A percentile compares a stretch with the other conserved stretches of the same genome.
Conservation (phyloP, 495 filamentous ascomycete species). For the Jackrogersella multiformis region DNA sequence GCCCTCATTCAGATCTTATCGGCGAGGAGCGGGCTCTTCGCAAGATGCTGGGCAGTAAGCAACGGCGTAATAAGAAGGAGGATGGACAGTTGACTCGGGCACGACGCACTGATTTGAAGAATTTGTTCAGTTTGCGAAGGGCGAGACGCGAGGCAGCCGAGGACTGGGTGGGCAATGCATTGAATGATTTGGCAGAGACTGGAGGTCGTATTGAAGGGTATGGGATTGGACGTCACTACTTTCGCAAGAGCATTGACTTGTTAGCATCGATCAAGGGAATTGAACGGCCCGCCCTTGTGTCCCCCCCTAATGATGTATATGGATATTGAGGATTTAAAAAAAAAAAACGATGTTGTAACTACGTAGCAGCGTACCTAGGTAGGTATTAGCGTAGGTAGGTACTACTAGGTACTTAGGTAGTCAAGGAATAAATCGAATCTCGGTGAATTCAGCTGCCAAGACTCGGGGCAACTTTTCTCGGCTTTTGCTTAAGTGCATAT, state of each 20-base stretch:
- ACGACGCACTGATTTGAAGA: not conserved
- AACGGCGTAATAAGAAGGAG: not conserved
- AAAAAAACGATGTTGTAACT: too few relatives aligned
- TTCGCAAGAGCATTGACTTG: not conserved
- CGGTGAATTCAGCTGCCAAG: too few relatives aligned
- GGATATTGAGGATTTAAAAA: too few relatives aligned
- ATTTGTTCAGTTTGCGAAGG: not conserved
- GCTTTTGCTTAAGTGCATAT: too few relatives aligned
- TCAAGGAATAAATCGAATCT: too few relatives aligned
- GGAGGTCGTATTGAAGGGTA: not conserved
- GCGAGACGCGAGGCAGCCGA: not conserved
- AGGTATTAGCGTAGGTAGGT: too few relatives aligned
- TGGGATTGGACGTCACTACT: not conserved
- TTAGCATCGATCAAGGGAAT: not conserved
- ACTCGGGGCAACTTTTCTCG: too few relatives aligned
- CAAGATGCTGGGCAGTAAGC: not conserved
- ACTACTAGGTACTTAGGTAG: too few relatives aligned
- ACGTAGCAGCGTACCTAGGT: too few relatives aligned
- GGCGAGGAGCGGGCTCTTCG: not conserved
- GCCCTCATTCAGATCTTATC: not conserved
- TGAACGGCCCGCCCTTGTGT: not conserved
- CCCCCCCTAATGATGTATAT: too few relatives aligned
- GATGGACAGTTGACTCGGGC: not conserved
- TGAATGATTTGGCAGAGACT: not conserved
- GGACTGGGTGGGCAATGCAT: not conserved